Evolutionary conservation across 768 basidiomycete species (phyloP), one percentile per base, ranked within the genome.

Genomic region (Clitopilus hobsonii): DNA sequence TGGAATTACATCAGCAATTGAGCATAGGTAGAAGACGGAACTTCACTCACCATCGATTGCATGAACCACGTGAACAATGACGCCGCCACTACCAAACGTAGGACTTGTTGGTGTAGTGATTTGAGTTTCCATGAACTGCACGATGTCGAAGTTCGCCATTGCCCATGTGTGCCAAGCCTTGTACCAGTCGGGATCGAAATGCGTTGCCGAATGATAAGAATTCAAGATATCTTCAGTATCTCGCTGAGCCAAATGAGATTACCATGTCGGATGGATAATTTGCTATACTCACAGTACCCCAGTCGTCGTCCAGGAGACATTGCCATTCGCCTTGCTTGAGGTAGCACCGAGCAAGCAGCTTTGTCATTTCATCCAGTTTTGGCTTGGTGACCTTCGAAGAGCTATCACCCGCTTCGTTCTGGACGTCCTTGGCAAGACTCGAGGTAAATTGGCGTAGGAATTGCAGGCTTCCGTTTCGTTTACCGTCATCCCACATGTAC

Each of bases 161-260:
- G 95, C 94, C 93, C 93, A 98, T 0, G 91, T 91, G 63, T 98
- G 95, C 94, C 94, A 97, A 8, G 94, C 95, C 67, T 98, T 96
- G 71, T 96, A 96, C 95, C 95, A 98, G 20, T 78, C 76, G 1
- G 88, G 83, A 66, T 97, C 95, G 59, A 89, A 89, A 61, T 88
- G 85, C 0, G 95, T 97, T 0, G 95, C 91, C 13, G 86, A 75
- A 49, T 80, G 76, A 69, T 95, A 96, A 5, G 89, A 84, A 60
- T 85, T 81, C 6, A 98, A 71, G 54, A 96, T 90, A 45, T 88
- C 85, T 47, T 84, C 81, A 24, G 88, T 82, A 55, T 89, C 86
- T 55, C 85, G 76, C 90, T 93, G 63, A 26, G 36, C 22, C 6
- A 30, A 22, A 25, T 13, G 32, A 70, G 32, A 70, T 58, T 47